Evolutionary conservation across 163 green algal species (phyloP).

Genomic region (Picocystis sp.): DNA sequence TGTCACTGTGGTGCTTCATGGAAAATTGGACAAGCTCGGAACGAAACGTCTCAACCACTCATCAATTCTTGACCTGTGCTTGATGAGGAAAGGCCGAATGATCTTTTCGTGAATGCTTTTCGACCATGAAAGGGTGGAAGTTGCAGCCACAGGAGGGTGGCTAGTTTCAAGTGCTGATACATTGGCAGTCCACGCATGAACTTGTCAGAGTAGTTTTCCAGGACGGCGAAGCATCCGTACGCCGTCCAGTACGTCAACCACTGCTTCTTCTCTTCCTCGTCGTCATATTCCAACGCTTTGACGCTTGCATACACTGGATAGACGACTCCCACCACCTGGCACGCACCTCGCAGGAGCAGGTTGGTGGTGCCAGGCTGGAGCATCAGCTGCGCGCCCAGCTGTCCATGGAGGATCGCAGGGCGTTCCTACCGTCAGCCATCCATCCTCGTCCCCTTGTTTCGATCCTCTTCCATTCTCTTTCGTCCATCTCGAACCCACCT

Average conservation of each 20-base stretch:
- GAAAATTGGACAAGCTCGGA: too few species aligned
- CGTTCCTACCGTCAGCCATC: too few species aligned
- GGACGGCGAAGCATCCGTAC: conserved; percentile 3
- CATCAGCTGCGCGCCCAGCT: too few species aligned
- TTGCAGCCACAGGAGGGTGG: conserved; percentile 12
- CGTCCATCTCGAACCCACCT: too few species aligned
- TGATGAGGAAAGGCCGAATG: neutral
- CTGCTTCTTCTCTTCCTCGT: conserved; percentile 11
- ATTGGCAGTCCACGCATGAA: conserved; percentile 8
- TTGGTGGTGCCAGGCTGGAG: too few species aligned
- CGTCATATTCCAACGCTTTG: conserved; percentile 7
- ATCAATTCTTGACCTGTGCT: neutral
- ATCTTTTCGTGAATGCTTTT: neutral
- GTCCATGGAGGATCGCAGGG: too few species aligned
- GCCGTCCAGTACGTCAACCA: conserved; percentile 15
- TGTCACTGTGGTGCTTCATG: too few species aligned
- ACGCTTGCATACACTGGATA: conserved; percentile 13
- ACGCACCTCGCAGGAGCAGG: too few species aligned
- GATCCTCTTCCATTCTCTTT: too few species aligned
- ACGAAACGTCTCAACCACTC: too few species aligned
- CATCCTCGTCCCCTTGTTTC: too few species aligned
- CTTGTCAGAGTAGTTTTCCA: conserved; percentile 6
- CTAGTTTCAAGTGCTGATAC: conserved; percentile 10
- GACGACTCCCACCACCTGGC: conserved; percentile 1
- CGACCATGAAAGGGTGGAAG: conserved; percentile 2